Conservation (phyloP, 2,329 filamentous ascomycete species). For the Arthroderma sp. region DNA sequence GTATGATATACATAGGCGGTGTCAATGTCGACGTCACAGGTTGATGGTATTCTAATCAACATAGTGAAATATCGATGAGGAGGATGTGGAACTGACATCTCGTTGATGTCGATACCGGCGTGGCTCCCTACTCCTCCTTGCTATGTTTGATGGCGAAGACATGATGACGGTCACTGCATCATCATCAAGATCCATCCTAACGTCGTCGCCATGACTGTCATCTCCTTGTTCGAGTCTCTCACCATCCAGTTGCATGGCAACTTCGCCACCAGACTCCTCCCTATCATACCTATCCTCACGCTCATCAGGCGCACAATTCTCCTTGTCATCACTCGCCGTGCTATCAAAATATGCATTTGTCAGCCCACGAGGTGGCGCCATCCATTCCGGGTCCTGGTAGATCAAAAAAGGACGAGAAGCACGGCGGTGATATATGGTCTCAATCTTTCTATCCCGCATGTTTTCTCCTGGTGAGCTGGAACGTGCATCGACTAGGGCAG, state of each 20-base stretch:
- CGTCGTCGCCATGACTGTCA: background rate
- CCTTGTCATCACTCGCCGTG: conserved; percentile 13
- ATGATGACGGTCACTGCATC: background rate
- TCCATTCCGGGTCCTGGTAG: conserved; percentile 13
- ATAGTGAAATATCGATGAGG: background rate
- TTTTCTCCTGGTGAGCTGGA: background rate
- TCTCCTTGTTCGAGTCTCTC: background rate
- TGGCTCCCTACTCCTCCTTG: background rate
- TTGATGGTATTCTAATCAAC: background rate
- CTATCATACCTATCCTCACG: background rate
- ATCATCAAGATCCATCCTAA: background rate
- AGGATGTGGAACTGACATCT: background rate
- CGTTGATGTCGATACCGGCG: background rate
- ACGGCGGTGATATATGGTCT: background rate
- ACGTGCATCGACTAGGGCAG: background rate
- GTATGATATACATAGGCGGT: background rate
- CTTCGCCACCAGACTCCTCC: background rate
- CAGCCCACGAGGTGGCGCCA: background rate
- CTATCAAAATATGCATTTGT: conserved; percentile 4
- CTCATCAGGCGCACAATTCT: conserved; percentile 9
- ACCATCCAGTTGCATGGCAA: background rate
- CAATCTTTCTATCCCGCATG: background rate
- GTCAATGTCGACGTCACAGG: background rate
- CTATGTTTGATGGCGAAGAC: background rate
- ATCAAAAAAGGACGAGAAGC: conserved; percentile 13